Conservation (phyloP, 257 asterid genomes). For the Schizonepeta tenuifolia region DNA sequence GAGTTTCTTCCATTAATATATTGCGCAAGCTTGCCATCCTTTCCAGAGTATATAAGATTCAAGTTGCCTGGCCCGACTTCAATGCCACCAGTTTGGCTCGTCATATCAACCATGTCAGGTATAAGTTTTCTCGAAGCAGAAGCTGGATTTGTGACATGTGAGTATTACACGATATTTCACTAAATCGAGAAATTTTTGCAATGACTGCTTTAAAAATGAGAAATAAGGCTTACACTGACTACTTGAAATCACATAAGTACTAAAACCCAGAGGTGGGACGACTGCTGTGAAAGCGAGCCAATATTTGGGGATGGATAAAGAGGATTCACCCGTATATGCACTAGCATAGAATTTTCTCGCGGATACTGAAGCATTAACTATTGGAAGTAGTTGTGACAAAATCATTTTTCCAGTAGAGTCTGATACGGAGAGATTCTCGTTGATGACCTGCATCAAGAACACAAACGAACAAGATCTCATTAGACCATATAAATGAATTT, state of each 20-base stretch:
- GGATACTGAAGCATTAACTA: slow-evolving; percentile 61
- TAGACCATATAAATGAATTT: not conserved
- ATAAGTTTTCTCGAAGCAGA: slow-evolving; percentile 46
- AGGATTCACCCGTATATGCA: slow-evolving; percentile 65
- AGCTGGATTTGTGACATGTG: slow-evolving; percentile 44
- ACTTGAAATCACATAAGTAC: slow-evolving; percentile 64
- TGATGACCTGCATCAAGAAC: slow-evolving; percentile 61
- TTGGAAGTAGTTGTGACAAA: slow-evolving; percentile 71
- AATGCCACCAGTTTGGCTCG: slow-evolving; percentile 51
- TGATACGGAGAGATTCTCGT: slow-evolving; percentile 56
- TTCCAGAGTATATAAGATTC: slow-evolving; percentile 77
- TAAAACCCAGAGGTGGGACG: slow-evolving; percentile 89
- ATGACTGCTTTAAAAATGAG: slow-evolving; percentile 26
- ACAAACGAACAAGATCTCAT: not conserved
- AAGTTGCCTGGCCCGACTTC: slow-evolving; percentile 80
- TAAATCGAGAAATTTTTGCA: slow-evolving; percentile 9
- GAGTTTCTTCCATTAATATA: slow-evolving; percentile 62
- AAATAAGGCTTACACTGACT: slow-evolving; percentile 41
- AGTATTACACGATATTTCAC: slow-evolving; percentile 21
- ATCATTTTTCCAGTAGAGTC: slow-evolving; percentile 77
- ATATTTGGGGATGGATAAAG: slow-evolving; percentile 51
- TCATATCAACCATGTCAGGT: slow-evolving; percentile 36
- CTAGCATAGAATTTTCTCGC: slow-evolving; percentile 56
- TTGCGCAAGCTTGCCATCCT: slow-evolving; percentile 62
- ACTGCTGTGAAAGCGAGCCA: slow-evolving; percentile 84